Evolutionary conservation across 768 basidiomycete species (phyloP).

Genomic region (Tricholoma sp.): DNA sequence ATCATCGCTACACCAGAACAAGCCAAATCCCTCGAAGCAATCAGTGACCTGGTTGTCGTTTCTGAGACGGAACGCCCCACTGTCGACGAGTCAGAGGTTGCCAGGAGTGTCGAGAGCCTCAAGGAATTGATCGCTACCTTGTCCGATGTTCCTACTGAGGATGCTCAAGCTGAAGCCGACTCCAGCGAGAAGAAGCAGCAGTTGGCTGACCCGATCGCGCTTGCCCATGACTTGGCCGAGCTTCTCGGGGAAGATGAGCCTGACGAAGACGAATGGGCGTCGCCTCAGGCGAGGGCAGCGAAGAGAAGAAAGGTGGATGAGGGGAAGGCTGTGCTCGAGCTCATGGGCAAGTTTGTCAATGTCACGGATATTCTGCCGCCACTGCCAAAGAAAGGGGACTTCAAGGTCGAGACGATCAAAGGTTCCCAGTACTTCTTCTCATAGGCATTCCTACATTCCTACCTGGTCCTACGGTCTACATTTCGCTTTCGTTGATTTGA

Average conservation of each 20-base stretch:
- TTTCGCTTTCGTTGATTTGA: background rate
- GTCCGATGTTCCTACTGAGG: background rate
- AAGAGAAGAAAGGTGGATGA: conserved; percentile 20
- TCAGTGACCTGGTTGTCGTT: conserved; percentile 33
- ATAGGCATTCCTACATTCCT: conserved; percentile 31
- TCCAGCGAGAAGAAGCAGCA: background rate
- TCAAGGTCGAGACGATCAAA: conserved; percentile 80
- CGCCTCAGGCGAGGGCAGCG: conserved; percentile 9
- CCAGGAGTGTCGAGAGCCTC: conserved; percentile 14
- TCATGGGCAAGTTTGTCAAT: conserved; percentile 63
- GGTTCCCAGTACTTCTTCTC: conserved; percentile 93
- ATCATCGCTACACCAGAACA: conserved; percentile 38
- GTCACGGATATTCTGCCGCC: conserved; percentile 74
- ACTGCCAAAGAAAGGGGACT: conserved; percentile 78
- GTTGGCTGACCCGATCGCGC: background rate
- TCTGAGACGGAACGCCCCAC: conserved; percentile 31
- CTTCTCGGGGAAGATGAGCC: conserved; percentile 18
- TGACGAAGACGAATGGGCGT: conserved; percentile 17
- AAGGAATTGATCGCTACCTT: conserved; percentile 8
- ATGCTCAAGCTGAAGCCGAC: background rate
- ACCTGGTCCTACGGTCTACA: background rate
- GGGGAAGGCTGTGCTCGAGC: conserved; percentile 19
- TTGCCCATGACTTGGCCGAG: conserved; percentile 9
- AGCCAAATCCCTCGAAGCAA: conserved; percentile 24
- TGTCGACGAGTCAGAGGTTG: conserved; percentile 25